A percentile compares a stretch with the other conserved stretches of the same genome.
phyloP scores from a whole-genome alignment of 2,329 filamentous ascomycete species.

The Diaporthe longicolla region DNA sequence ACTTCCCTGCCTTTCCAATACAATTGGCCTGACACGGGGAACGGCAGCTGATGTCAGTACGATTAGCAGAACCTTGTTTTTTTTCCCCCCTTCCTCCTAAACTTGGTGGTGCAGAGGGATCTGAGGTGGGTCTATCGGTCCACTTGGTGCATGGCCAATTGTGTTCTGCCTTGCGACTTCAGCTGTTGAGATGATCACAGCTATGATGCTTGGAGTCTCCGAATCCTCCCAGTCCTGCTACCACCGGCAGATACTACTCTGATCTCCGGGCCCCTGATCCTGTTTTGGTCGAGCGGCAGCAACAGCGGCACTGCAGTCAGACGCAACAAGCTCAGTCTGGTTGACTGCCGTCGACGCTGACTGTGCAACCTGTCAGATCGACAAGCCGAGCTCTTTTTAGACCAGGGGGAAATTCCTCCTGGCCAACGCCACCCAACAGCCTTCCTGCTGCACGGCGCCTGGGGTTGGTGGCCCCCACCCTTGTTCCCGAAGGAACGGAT shows the following conservation, averaged over 20 bases:
- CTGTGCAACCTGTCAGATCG: conserved; percentile 32
- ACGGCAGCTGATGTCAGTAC: neutral
- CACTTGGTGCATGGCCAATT: neutral
- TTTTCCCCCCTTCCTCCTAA: no score
- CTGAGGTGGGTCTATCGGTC: neutral
- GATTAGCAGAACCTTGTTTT: neutral
- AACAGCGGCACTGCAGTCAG: conserved; percentile 15
- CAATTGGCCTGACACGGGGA: neutral
- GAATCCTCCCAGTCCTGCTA: conserved; percentile 1
- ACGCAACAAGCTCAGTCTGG: neutral
- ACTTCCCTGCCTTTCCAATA: neutral
- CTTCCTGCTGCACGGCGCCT: conserved; percentile 30
- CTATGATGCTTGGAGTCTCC: neutral
- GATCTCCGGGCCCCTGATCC: neutral
- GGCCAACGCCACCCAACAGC: conserved; percentile 37
- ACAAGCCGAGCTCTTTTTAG: conserved; percentile 2
- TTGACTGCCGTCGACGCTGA: neutral
- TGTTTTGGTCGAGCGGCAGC: neutral
- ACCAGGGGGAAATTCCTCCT: conserved; percentile 34
- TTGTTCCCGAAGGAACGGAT: conserved; percentile 29
- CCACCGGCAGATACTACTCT: neutral
- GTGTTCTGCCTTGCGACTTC: conserved; percentile 23
- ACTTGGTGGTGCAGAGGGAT: neutral
- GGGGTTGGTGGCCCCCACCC: conserved; percentile 33
- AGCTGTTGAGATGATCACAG: conserved; percentile 13